A percentile compares a stretch with the other conserved stretches of the same genome.
These are phyloP conservation scores for Alternaria infectoria DNA, from an alignment of 2,329 filamentous ascomycete genomes.

Conservation along the genomic window DNA sequence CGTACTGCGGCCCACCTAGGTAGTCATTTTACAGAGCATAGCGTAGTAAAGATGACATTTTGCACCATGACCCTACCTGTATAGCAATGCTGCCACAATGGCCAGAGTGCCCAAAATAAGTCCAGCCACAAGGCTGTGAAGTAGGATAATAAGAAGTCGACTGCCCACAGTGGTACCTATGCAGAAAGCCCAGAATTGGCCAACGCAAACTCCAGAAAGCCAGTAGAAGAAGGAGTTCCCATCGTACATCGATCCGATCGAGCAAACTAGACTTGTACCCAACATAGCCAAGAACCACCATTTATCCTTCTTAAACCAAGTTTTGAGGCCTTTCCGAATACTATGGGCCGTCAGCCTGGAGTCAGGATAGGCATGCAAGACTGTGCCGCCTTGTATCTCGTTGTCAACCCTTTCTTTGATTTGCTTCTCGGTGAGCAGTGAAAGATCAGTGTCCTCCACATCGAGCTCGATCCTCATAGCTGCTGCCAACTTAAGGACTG, in stretches of 20 bases:
- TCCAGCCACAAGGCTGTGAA: neutral
- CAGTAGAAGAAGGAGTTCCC: neutral
- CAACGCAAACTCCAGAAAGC: neutral
- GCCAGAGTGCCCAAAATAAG: neutral
- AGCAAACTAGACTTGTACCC: neutral
- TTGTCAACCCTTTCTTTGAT: neutral
- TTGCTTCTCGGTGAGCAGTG: neutral
- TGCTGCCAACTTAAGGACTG: neutral
- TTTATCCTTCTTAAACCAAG: neutral
- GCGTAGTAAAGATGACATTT: neutral
- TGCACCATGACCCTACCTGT: neutral
- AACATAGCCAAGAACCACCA: neutral
- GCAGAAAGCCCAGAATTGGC: neutral
- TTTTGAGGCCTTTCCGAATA: neutral
- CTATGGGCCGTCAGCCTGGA: neutral
- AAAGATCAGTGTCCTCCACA: neutral
- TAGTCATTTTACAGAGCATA: neutral
- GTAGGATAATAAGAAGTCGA: neutral
- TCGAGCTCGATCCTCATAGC: neutral
- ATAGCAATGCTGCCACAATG: neutral
- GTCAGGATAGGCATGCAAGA: neutral
- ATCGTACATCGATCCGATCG: too few species aligned
- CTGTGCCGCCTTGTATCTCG: neutral
- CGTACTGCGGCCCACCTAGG: neutral
- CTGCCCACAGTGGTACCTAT: neutral